Evolutionary conservation across 805 yeast genomes (phyloP).

Genomic region (Suhomyces sp.): DNA sequence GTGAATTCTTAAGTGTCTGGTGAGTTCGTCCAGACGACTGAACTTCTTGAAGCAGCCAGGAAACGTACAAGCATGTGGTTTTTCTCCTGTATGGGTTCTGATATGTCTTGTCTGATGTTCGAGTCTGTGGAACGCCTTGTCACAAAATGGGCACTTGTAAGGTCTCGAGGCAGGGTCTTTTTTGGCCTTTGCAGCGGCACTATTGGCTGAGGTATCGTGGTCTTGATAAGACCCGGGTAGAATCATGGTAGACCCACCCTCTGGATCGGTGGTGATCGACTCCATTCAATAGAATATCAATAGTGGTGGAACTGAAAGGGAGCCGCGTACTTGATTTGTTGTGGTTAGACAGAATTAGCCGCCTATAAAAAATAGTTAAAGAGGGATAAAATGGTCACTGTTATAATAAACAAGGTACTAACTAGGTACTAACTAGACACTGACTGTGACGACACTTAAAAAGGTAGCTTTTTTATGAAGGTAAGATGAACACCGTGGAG

Average conservation of each 20-base stretch:
- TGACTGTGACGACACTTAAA: neutral
- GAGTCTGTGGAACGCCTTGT: constrained; percentile 79
- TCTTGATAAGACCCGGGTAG: neutral
- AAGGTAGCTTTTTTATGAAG: neutral
- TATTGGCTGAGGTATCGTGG: neutral
- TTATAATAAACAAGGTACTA: too few species aligned
- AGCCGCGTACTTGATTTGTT: neutral
- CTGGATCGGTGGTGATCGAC: neutral
- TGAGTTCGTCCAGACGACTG: constrained; percentile 78
- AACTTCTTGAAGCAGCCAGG: constrained; percentile 84
- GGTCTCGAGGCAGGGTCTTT: constrained; percentile 48
- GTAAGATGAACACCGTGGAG: neutral
- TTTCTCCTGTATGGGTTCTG: constrained; percentile 90
- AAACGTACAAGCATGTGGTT: constrained; percentile 80
- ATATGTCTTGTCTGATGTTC: constrained; percentile 92
- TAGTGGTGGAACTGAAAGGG: neutral
- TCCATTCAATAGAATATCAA: neutral
- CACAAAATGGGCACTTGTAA: constrained; percentile 80
- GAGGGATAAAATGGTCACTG: neutral
- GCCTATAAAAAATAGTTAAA: neutral
- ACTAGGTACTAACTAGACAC: neutral
- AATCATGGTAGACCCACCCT: neutral
- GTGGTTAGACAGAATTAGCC: neutral
- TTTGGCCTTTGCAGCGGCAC: constrained; percentile 2
- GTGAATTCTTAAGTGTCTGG: constrained; percentile 82